Evolutionary conservation across 768 basidiomycete genomes (phyloP).

Genomic region (Coprinopsis strossmayeri): DNA sequence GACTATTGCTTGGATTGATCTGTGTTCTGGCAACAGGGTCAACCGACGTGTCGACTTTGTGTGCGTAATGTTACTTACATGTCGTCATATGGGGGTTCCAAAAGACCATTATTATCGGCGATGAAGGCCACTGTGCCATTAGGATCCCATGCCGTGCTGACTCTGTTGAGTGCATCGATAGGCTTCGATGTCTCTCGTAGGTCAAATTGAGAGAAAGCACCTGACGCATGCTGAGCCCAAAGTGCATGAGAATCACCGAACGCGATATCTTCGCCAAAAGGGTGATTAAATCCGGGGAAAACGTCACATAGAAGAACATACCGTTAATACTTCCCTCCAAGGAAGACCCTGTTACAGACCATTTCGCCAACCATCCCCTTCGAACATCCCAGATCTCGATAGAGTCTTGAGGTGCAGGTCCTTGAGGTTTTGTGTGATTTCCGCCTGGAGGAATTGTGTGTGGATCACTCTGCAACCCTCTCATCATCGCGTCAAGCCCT

Average conservation of each 20-base stretch:
- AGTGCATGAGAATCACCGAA: constrained; percentile 68
- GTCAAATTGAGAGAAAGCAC: constrained; percentile 76
- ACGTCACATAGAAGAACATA: constrained; percentile 23
- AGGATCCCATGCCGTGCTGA: constrained; percentile 60
- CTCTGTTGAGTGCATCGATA: constrained; percentile 59
- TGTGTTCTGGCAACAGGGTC: not conserved
- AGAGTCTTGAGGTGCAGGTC: constrained; percentile 37
- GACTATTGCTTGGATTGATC: constrained; percentile 24
- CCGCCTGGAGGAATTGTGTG: constrained; percentile 6
- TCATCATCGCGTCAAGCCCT: constrained; percentile 22
- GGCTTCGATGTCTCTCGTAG: constrained; percentile 58
- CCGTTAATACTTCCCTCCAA: constrained; percentile 73
- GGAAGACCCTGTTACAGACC: constrained; percentile 60
- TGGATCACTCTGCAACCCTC: constrained; percentile 11
- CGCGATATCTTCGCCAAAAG: constrained; percentile 50
- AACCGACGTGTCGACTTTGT: not conserved
- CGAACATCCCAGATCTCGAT: constrained; percentile 87
- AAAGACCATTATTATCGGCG: constrained; percentile 39
- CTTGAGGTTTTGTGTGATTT: not conserved
- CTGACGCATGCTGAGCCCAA: constrained; percentile 69
- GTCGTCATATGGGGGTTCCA: constrained; percentile 80
- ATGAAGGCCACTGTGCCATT: constrained; percentile 64
- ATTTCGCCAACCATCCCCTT: constrained; percentile 76
- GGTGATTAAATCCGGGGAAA: constrained; percentile 2
- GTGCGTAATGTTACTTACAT: constrained; percentile 37